Base-by-base conservation (phyloP, 495 filamentous ascomycete species). In the Melanomma pulvis-pyrius region DNA sequence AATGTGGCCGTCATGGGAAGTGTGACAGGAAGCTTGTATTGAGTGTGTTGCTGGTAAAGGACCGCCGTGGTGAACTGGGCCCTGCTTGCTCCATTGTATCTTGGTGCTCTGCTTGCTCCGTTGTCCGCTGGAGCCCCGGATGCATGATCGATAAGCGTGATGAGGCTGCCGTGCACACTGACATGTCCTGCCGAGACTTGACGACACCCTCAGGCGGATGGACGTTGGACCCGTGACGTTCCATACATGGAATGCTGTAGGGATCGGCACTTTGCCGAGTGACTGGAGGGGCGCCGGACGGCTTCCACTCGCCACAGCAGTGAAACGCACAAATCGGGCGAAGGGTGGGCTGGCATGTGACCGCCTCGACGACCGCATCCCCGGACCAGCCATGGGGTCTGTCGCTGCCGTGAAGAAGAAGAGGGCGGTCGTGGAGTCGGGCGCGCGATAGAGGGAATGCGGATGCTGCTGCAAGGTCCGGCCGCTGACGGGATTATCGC, bases 261-360 rank as follows among this genome's bases (percentile, higher is more conserved):
- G 65, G 65, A 63, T 63, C 65, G 60, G 65, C 65, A 59, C 28
- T 68, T 53, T 44, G 25, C n/a, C 57, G 52, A 34, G 48, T 67
- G 63, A 67, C 55, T 67, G 26, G 28, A 34, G 12, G 58, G 57
- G 65, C 59, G 24, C 59, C 52, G 54, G 59, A 63, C 65, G 58
- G 59, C 65, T 44, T 30, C 57, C 32, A 29, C 44, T 29, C 22
- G 58, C 57, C 58, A 59, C 59, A 63, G 13, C 65, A 7, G 51
- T 51, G 65, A 46, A 62, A 50, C 57, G 46, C 36, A 36, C 64
- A 22, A 67, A 57, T 61, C 57, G 61, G 21, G n/a, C n/a, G 21
- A 8, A 26, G n/a, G 48, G 8, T 29, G 28, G 22, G 5, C 30
- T 61, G 25, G 55, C 63, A 67, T 60, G 57, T 67, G 64, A 60